Base-by-base conservation (phyloP, 2,329 filamentous ascomycete genomes). In the Thyridium curvatum region DNA sequence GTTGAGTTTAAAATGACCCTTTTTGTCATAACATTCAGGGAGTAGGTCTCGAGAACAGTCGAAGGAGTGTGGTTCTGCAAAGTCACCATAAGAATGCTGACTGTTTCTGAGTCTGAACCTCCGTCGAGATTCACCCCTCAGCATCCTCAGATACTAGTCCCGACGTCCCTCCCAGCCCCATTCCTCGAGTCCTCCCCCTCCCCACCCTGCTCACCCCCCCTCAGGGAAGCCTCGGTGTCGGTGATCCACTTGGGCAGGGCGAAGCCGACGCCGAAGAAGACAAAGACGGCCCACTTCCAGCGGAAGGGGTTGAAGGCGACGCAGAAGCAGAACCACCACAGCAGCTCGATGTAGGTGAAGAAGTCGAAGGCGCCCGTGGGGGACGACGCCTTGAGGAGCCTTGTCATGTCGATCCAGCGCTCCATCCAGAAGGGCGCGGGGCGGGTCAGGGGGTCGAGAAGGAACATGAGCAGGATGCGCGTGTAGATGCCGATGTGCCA, bases 401-500 rank as follows among this genome's bases (percentile, higher is more conserved):
- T 72, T 1, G 86, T 94, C 72, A 91, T 85, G 54, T 89, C 84
- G 51, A 94, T 89, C 87, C 88, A 94, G 17, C 79, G 71, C 61
- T 84, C 74, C 86, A 93, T 94, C 77, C 84, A 83, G 46, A 73
- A 77, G 5, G 80, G 69, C 3, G 72, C 74, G 0, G 88, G 87
- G 0, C 84, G 73, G 0, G 86, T 82, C 16, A 91, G 64, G 0
- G 86, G 86, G 52, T 94, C 87, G 12, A 83, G 71, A 39, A 94
- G 71, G 56, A 93, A 93, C 86, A 93, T 91, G 49, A 94, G 74
- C 7, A 94, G 66, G 46, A 94, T 84, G 5, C 88, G 74, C 0
- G 86, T 94, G 64, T 93, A 94, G 51, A 94, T 91, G 4, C 87
- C 88, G 34, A 94, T 91, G 52, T 94, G 87, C 73, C 85, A 91